Percentiles rank a stretch among this genome's conserved stretches.
These are phyloP conservation scores for Aspergillus taichungensis DNA, from an alignment of 495 filamentous ascomycete genomes.

Conservation along the genomic window DNA sequence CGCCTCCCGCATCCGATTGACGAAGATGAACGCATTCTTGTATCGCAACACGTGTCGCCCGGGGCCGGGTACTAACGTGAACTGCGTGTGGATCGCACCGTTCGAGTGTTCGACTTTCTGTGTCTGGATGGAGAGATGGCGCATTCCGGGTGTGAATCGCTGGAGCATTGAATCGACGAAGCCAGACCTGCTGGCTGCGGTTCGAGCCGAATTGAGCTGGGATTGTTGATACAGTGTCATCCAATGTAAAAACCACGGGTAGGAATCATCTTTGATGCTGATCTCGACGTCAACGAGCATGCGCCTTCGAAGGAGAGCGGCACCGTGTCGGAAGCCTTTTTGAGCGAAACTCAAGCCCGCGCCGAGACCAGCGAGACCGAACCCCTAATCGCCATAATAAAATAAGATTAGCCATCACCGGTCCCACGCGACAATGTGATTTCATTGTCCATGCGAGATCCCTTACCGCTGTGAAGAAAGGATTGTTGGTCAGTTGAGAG, in stretches of 20 bases:
- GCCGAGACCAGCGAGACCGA: constrained; percentile 83
- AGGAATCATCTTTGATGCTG: constrained; percentile 83
- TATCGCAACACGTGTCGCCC: constrained; percentile 82
- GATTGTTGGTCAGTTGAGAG: constrained; percentile 52
- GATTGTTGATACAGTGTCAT: constrained; percentile 71
- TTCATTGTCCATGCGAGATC: not conserved
- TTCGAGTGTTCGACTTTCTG: constrained; percentile 48
- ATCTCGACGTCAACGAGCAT: constrained; percentile 95
- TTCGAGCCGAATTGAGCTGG: constrained; percentile 34
- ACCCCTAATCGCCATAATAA: constrained; percentile 36
- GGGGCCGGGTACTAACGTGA: constrained; percentile 82
- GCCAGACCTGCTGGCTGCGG: constrained; percentile 30
- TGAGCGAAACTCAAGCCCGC: constrained; percentile 69
- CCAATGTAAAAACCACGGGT: constrained; percentile 91
- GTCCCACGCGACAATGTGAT: not conserved
- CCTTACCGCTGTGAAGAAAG: constrained; percentile 59
- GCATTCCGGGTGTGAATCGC: constrained; percentile 53
- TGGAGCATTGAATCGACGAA: constrained; percentile 44
- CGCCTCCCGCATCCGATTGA: constrained; percentile 73
- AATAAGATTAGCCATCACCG: not conserved
- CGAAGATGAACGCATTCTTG: constrained; percentile 73
- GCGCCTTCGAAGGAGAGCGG: constrained; percentile 64
- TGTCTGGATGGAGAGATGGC: constrained; percentile 62
- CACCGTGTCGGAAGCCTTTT: constrained; percentile 57
- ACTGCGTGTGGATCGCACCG: constrained; percentile 65